Conservation (phyloP, 257 asterid genomes). For the Solanum phureja region DNA sequence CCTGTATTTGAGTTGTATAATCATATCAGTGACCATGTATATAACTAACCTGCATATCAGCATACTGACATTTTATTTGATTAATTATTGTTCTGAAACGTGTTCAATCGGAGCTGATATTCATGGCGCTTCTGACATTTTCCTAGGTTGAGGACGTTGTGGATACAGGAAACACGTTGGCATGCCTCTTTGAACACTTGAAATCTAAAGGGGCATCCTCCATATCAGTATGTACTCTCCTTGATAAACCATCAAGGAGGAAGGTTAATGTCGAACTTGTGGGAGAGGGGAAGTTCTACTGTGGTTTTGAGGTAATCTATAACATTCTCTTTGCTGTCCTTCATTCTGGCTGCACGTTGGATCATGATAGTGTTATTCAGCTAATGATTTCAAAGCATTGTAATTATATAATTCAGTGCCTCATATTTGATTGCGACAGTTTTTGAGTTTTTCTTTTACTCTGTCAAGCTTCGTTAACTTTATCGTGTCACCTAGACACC, state of each 20-base stretch:
- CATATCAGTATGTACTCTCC: conserved; percentile 74
- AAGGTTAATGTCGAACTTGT: conserved; percentile 52
- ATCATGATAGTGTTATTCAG: neutral
- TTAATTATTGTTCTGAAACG: neutral
- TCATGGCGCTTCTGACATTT: neutral
- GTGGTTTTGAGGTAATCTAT: conserved; percentile 68
- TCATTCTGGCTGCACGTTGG: neutral
- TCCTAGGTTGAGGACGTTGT: conserved; percentile 87
- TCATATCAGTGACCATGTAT: neutral
- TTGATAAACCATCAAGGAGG: conserved; percentile 64
- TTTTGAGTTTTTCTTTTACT: neutral
- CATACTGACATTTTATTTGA: neutral
- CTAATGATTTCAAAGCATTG: neutral
- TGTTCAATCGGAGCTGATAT: neutral
- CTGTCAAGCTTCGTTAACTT: neutral
- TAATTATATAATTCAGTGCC: neutral
- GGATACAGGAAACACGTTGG: conserved; percentile 77
- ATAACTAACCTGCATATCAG: neutral
- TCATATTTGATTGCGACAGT: neutral
- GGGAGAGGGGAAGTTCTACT: conserved; percentile 78
- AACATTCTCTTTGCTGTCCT: neutral
- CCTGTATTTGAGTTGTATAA: neutral
- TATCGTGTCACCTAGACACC: neutral
- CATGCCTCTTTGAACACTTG: conserved; percentile 57
- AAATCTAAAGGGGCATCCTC: conserved; percentile 76